Evolutionary conservation across 148 eudicot species (phyloP).

Genomic region (Cornus suecica): DNA sequence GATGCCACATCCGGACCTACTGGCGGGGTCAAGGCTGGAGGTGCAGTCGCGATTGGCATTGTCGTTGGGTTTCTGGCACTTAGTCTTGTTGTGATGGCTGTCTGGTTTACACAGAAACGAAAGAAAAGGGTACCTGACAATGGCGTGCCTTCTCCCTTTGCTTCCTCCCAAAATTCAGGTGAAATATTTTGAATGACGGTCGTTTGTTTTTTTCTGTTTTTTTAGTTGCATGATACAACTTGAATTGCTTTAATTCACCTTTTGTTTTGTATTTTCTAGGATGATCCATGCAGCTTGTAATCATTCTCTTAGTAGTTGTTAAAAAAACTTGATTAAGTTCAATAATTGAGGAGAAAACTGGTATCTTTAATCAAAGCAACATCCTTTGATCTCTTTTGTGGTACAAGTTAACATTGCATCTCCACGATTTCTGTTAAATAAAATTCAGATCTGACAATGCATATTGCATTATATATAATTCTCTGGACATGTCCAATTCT

Average conservation of each 20-base stretch:
- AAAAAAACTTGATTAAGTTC: too few species aligned
- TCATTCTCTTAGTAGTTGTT: not conserved
- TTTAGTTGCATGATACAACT: not conserved
- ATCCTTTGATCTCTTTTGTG: not conserved
- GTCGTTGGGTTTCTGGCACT: constrained; percentile 38
- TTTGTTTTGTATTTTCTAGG: not conserved
- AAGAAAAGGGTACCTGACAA: constrained; percentile 47
- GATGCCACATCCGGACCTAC: constrained; percentile 11
- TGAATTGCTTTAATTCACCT: not conserved
- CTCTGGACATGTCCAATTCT: not conserved
- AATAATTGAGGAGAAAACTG: too few species aligned
- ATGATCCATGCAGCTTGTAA: not conserved
- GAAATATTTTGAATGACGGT: constrained; percentile 9
- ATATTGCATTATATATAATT: not conserved
- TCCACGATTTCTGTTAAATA: too few species aligned
- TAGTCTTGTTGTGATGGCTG: constrained; percentile 38
- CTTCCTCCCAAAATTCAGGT: constrained; percentile 81
- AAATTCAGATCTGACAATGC: not conserved
- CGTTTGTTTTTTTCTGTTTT: not conserved
- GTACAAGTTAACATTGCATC: not conserved
- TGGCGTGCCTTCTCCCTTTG: constrained; percentile 58
- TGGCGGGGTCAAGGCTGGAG: constrained; percentile 16
- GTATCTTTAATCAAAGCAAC: too few species aligned
- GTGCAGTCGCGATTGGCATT: constrained; percentile 32
- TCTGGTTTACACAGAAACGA: constrained; percentile 49